These are phyloP conservation scores for Phtheirospermum japonicum DNA, from an alignment of 257 asterid genomes.

Conservation along the genomic window DNA sequence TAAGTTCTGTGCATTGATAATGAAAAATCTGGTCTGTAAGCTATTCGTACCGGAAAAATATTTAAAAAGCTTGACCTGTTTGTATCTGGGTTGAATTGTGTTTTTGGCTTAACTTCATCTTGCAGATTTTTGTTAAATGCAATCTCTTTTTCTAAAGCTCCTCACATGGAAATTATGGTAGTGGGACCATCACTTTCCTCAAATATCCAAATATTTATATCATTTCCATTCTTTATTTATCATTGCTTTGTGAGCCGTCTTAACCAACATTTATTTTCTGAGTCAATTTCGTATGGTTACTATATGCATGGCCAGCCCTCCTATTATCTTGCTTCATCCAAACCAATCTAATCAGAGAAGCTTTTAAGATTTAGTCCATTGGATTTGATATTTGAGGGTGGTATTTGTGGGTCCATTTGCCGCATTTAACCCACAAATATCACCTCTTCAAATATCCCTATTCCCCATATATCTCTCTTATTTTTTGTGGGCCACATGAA, in stretches of 20 bases:
- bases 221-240: background rate
- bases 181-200: conserved; percentile 8
- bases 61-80: background rate
- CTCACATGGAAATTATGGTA: conserved; percentile 2
- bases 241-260: background rate
- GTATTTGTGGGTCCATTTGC: no score
- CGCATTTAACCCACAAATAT: no score
- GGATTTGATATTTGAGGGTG: no score
- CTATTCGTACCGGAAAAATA: background rate
- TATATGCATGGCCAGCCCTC: background rate
- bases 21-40: background rate
- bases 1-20: background rate
- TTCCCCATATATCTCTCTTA: no score
- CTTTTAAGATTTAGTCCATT: no score
- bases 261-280: background rate
- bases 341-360: background rate
- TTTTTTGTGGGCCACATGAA: no score
- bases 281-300: background rate
- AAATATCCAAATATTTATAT: background rate
- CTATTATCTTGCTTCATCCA: background rate
- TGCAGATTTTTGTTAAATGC: conserved; percentile 1
- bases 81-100: background rate
- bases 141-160: conserved; percentile 1
- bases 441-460: no score
- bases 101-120: background rate